A percentile compares a stretch with the other conserved stretches of the same genome.
These are phyloP conservation scores for Pseudonitzschia pungens DNA, from an alignment of 108 stramenopile genomes.

Conservation along the genomic window DNA sequence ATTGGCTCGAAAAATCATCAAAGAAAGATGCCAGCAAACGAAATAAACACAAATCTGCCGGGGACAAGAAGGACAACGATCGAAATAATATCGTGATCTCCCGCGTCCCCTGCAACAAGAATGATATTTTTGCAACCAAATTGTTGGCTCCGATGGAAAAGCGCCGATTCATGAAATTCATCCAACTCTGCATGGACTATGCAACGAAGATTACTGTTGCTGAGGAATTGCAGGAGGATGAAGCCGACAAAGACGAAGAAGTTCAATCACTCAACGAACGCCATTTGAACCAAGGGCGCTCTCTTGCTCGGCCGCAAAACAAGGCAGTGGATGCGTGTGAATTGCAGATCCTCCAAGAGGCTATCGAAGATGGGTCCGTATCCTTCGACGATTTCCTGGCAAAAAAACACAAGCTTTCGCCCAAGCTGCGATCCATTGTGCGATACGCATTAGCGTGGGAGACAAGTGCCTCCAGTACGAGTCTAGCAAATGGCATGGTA, in stretches of 20 bases:
- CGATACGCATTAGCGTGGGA: slow-evolving; percentile 73
- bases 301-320: slow-evolving; percentile 90
- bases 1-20: slow-evolving; percentile 31
- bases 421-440: slow-evolving; percentile 47
- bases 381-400: slow-evolving; percentile 59
- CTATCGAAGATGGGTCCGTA: slow-evolving; percentile 47
- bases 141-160: slow-evolving; percentile 85
- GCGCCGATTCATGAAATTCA: slow-evolving; percentile 90
- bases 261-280: slow-evolving; percentile 82
- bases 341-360: slow-evolving; percentile 48
- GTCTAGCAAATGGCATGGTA: slow-evolving; percentile 49
- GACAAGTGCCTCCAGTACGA: slow-evolving; percentile 20
- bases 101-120: slow-evolving; percentile 85
- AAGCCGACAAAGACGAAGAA: slow-evolving; percentile 37
- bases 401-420: slow-evolving; percentile 56
- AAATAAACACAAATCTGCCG: neutral
- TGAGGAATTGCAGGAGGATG: slow-evolving; percentile 22
- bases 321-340: slow-evolving; percentile 72
- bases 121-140: slow-evolving; percentile 82
- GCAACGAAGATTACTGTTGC: slow-evolving; percentile 42
- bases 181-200: slow-evolving; percentile 84
- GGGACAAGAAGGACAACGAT: neutral
- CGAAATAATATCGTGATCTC: slow-evolving; percentile 29
- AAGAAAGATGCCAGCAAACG: slow-evolving; percentile 5
- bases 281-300: slow-evolving; percentile 81